These are phyloP conservation scores for Sodiomyces alkalinus DNA, from an alignment of 2,329 filamentous ascomycete genomes.

Conservation along the genomic window DNA sequence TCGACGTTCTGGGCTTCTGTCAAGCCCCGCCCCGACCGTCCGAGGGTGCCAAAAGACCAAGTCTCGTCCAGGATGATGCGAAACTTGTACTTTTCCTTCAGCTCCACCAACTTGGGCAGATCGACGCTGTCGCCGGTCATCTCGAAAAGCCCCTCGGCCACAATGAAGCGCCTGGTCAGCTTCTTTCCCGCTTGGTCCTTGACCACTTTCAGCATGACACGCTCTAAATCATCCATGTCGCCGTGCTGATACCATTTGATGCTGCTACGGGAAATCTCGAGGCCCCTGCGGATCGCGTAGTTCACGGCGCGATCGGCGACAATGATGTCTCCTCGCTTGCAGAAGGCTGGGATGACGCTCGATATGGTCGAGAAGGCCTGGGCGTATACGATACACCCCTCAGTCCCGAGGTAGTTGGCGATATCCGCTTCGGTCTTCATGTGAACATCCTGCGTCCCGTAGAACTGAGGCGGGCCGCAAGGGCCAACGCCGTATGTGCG, in stretches of 20 bases:
- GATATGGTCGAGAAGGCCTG: conserved; percentile 94
- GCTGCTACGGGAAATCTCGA: conserved; percentile 82
- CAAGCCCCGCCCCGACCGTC: conserved; percentile 76
- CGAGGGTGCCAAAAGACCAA: conserved; percentile 90
- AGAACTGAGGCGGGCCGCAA: conserved; percentile 93
- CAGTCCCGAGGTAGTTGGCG: conserved; percentile 73
- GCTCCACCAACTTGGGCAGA: conserved; percentile 76
- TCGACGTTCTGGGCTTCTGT: conserved; percentile 97
- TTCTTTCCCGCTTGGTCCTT: conserved; percentile 82
- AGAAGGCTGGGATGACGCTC: conserved; percentile 93
- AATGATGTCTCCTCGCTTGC: conserved; percentile 93
- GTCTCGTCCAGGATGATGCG: conserved; percentile 94
- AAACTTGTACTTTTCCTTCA: conserved; percentile 96
- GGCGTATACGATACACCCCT: conserved; percentile 86
- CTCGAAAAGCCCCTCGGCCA: conserved; percentile 91
- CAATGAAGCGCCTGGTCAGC: conserved; percentile 83
- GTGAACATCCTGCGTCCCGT: conserved; percentile 95
- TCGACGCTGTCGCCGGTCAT: conserved; percentile 73
- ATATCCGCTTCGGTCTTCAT: conserved; percentile 95
- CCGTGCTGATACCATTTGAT: conserved; percentile 94
- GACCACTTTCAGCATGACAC: conserved; percentile 68
- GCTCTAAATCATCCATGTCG: conserved; percentile 85
- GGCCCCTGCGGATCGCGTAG: conserved; percentile 83
- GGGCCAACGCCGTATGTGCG: conserved; percentile 93
- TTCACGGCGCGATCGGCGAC: conserved; percentile 89